Conservation (phyloP, 139 green algal species). For the Chlamydomonas schloesseri region DNA sequence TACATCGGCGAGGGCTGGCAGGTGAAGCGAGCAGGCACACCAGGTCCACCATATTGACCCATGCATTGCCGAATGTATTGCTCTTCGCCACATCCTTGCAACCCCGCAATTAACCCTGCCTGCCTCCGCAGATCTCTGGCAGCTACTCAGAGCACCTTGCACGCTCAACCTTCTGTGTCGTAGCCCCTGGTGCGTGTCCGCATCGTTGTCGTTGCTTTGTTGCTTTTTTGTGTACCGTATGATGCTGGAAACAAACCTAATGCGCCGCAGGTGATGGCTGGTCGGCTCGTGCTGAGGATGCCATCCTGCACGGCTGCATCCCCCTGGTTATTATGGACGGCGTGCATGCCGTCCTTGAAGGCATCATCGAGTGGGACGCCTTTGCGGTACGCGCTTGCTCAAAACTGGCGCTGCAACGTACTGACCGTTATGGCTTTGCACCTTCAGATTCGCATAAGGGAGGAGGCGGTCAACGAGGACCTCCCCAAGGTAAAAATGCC, state of each 20-base stretch:
- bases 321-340: slow-evolving; percentile 59
- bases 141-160: slow-evolving; percentile 52
- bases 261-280: slow-evolving; percentile 68
- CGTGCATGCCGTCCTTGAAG: slow-evolving; percentile 26
- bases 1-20: slow-evolving; percentile 36
- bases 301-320: slow-evolving; percentile 78
- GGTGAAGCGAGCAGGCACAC: background rate
- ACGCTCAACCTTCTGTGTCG: slow-evolving; percentile 63
- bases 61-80: no score
- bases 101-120: background rate
- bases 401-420: no score
- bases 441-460: background rate
- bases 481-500: slow-evolving; percentile 36
- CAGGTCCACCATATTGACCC: no score
- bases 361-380: slow-evolving; percentile 41
- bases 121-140: slow-evolving; percentile 15
- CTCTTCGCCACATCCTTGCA: no score
- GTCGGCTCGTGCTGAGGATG: slow-evolving; percentile 63
- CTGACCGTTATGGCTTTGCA: no score
- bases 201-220: no score
- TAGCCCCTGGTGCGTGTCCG: slow-evolving; percentile 50
- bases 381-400: no score
- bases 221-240: no score
- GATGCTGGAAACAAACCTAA: no score
- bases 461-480: slow-evolving; percentile 41